These are phyloP conservation scores for Vigna trinervia DNA, from an alignment of 306 rosid genomes.

Conservation along the genomic window DNA sequence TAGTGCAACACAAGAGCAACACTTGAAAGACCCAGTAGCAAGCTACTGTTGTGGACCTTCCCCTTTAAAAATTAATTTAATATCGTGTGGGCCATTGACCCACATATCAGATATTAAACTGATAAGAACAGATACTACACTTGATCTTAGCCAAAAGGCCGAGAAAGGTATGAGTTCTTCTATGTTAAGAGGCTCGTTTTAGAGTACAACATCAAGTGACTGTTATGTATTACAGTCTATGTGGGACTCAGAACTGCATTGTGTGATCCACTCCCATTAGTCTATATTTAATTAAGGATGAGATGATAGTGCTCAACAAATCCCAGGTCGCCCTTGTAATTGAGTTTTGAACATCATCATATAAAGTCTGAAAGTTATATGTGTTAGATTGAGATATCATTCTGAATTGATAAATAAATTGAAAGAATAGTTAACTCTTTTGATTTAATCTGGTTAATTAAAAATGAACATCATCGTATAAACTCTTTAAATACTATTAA, in stretches of 20 bases:
- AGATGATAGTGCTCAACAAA: too few species aligned
- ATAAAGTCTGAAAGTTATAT: too few species aligned
- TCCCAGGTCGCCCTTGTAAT: too few species aligned
- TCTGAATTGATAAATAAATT: too few species aligned
- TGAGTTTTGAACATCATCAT: too few species aligned
- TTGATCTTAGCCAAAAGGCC: constrained; percentile 24
- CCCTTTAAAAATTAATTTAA: background rate
- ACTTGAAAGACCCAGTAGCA: background rate
- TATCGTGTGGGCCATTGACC: background rate
- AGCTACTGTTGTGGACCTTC: background rate
- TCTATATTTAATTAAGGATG: too few species aligned
- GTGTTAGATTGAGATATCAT: too few species aligned
- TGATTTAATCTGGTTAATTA: too few species aligned
- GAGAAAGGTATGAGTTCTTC: background rate
- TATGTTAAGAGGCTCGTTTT: fast-evolving
- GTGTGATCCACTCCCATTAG: too few species aligned
- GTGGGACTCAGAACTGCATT: background rate
- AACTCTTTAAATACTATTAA: too few species aligned
- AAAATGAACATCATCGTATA: too few species aligned
- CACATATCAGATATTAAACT: constrained; percentile 22
- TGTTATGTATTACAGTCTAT: background rate
- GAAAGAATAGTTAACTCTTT: too few species aligned
- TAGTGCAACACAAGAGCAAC: background rate
- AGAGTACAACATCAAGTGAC: background rate
- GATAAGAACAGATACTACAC: constrained; percentile 24